Evolutionary conservation across 1,139 yeast genomes (phyloP), one percentile per base, ranked within the genome.

Genomic region (Candida smagusa): DNA sequence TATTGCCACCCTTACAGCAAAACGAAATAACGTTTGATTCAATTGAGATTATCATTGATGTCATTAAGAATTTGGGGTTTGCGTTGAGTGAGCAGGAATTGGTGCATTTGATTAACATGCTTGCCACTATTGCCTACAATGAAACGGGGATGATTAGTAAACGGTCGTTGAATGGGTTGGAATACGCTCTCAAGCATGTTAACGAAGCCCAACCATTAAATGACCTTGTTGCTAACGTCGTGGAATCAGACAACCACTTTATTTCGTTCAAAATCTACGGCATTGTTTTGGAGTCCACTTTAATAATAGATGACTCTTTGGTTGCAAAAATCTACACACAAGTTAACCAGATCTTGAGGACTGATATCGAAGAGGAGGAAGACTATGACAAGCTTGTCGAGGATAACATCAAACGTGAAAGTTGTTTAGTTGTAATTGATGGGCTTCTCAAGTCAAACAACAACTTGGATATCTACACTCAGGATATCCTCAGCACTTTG

Each of bases 11-110:
- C 21, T 35, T 48, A 38, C 37, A 34, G n/a, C 35, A 24, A 6
- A 48, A 55, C n/a, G 46, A 55, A 5, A 49, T 59, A 7, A 66
- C 78, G 1, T 68, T 82, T 31, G 92, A 84, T 47, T 65, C 74
- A 28, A 72, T 84, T 48, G 95, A 85, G 52, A 72, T 83, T 6
- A 59, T 84, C 35, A 68, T 74, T 22, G 89, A 83, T 48, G 52
- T 84, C 30, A 61, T 82, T 34, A 72, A 71, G 41, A 68, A 72
- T 39, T 64, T 80, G 42, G 88, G 89, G 2, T 54, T 61, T 22
- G 68, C 65, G 8, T 65, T 86, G 33, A 51, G 65, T 0, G 46
- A 54, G 1, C 52, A 59, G 0, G 84, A 81, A 42, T 51, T 74
- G 9, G 48, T 47, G 1, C 51, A 54, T 16, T 57, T 76, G 4